These are phyloP conservation scores for Pseudocercospora crystallina DNA, from an alignment of 2,329 filamentous ascomycete genomes.

Conservation along the genomic window DNA sequence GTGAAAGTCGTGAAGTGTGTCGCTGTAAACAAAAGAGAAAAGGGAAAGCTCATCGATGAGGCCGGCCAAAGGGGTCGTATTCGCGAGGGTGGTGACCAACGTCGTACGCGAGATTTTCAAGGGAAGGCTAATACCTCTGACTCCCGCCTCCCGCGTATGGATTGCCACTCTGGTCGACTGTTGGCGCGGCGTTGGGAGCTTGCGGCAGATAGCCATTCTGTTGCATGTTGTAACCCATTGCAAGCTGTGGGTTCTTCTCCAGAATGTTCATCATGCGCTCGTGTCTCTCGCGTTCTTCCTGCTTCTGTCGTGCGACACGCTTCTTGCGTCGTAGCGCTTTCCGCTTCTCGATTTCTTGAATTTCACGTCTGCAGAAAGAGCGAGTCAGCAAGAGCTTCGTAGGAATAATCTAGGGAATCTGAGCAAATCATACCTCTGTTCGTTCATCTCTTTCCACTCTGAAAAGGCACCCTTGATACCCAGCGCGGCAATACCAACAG, in stretches of 20 bases:
- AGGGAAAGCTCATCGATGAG: constrained; percentile 1
- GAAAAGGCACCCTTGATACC: constrained; percentile 66
- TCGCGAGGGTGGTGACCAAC: not conserved
- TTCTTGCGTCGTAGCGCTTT: constrained; percentile 42
- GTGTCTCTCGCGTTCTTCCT: constrained; percentile 44
- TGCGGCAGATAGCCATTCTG: constrained; percentile 19
- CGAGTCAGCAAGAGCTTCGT: constrained; percentile 22
- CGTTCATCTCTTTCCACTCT: constrained; percentile 68
- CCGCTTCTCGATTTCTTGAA: constrained; percentile 54
- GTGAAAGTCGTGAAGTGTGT: not conserved
- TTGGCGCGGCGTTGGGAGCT: constrained; percentile 10
- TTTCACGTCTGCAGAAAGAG: constrained; percentile 36
- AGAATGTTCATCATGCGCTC: constrained; percentile 38
- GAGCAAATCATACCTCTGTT: constrained; percentile 54
- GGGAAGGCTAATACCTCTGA: constrained; percentile 17
- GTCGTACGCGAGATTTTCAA: constrained; percentile 1
- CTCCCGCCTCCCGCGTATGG: constrained; percentile 29
- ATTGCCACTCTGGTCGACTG: constrained; percentile 35
- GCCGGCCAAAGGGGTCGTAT: constrained; percentile 1
- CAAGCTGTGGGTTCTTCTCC: constrained; percentile 31
- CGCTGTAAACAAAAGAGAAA: not conserved
- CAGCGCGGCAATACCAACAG: constrained; percentile 64
- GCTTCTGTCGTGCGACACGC: constrained; percentile 42
- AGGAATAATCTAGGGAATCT: constrained; percentile 3
- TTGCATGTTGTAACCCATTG: constrained; percentile 27